Percentiles rank a stretch among this genome's conserved stretches.
Conservation (phyloP, 352 stramenopile genomes). For the Phytophthora hibernalis region DNA sequence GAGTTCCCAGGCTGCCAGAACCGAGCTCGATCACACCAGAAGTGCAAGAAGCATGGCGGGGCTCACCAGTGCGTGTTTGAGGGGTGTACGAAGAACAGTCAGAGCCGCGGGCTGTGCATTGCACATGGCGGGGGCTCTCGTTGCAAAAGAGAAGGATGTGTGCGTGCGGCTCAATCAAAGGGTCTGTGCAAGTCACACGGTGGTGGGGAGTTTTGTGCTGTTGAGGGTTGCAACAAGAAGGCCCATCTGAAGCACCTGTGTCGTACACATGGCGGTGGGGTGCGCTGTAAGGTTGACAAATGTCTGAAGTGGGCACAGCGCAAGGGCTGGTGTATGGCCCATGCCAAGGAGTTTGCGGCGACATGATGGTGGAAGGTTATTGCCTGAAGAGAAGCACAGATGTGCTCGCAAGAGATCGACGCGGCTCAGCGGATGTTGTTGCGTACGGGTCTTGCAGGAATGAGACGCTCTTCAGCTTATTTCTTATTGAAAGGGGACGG, state of each 20-base stretch:
- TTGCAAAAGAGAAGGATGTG: conserved; percentile 82
- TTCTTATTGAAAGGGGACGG: conserved; percentile 36
- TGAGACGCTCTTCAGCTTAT: conserved; percentile 27
- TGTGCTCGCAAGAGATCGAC: neutral
- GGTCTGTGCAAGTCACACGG: conserved; percentile 88
- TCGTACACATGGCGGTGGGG: conserved; percentile 85
- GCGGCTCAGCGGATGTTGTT: conserved; percentile 3
- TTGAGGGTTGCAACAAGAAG: conserved; percentile 87
- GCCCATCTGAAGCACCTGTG: conserved; percentile 88
- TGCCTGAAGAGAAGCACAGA: conserved; percentile 4
- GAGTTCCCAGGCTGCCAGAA: conserved; percentile 80
- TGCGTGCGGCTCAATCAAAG: conserved; percentile 85
- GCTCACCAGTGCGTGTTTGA: conserved; percentile 86
- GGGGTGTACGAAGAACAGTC: conserved; percentile 89
- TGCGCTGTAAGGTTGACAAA: conserved; percentile 81
- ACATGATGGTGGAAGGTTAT: conserved; percentile 38
- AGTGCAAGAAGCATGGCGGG: conserved; percentile 92
- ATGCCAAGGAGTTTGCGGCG: conserved; percentile 80
- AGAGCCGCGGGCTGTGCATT: conserved; percentile 87
- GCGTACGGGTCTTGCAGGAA: neutral
- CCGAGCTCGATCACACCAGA: conserved; percentile 83
- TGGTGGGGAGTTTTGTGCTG: conserved; percentile 81
- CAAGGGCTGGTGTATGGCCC: conserved; percentile 91
- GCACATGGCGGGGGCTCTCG: conserved; percentile 83
- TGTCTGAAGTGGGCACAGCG: conserved; percentile 89